Conservation (phyloP, 2,329 filamentous ascomycete species). For the Arthroderma sp. region DNA sequence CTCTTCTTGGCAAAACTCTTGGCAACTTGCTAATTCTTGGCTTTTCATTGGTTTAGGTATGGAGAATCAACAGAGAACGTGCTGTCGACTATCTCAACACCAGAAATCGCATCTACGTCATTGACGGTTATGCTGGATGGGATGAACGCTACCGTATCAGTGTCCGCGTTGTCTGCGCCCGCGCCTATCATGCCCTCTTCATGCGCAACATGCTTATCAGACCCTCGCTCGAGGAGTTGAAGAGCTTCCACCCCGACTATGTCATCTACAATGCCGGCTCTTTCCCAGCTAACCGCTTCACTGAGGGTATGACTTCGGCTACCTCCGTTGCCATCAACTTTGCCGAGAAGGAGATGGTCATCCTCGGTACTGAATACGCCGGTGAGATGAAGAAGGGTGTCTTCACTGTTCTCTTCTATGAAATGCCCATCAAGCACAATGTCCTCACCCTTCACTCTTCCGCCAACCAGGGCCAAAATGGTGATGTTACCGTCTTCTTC, state of each 20-base stretch:
- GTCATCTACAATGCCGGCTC: conserved; percentile 98
- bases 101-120: conserved; percentile 93
- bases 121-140: conserved; percentile 96
- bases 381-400: conserved; percentile 97
- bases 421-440: conserved; percentile 99
- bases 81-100: conserved; percentile 99
- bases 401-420: conserved; percentile 99
- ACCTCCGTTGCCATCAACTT: conserved; percentile 99
- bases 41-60: conserved; percentile 54
- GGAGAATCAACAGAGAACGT: conserved; percentile 98
- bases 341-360: conserved; percentile 99
- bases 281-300: conserved; percentile 97
- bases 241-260: conserved; percentile 98
- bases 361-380: conserved; percentile 95
- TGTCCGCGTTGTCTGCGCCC: conserved; percentile 94
- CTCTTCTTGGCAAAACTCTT: not conserved
- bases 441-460: conserved; percentile 97
- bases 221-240: conserved; percentile 76
- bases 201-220: conserved; percentile 99
- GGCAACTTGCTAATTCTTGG: conserved; percentile 4
- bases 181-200: conserved; percentile 98
- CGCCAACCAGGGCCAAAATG: conserved; percentile 86
- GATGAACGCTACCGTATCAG: conserved; percentile 96
- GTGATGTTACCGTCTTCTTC: conserved; percentile 98
- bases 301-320: conserved; percentile 94